A percentile compares a stretch with the other conserved stretches of the same genome.
Conservation (phyloP, 345 rosid genomes). For the Rhodamnia argentea region DNA sequence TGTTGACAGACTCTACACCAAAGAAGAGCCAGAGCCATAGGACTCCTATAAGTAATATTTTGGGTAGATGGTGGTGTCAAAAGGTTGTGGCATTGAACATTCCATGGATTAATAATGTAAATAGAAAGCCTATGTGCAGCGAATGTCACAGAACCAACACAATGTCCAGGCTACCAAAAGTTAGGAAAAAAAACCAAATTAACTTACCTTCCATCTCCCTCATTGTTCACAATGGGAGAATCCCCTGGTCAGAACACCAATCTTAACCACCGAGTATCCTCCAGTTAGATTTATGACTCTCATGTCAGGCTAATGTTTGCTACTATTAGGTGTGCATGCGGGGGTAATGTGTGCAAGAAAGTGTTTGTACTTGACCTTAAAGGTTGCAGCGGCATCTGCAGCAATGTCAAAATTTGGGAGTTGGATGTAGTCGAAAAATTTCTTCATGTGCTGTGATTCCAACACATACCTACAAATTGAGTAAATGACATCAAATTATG, state of each 20-base stretch:
- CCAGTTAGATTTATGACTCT: not conserved
- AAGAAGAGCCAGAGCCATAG: not conserved
- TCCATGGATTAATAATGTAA: not conserved
- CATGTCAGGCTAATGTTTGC: not conserved
- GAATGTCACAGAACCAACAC: not conserved
- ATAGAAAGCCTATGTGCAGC: not conserved
- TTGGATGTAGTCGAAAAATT: constrained; percentile 21
- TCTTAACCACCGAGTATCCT: not conserved
- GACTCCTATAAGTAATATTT: not conserved
- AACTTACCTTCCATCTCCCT: not conserved
- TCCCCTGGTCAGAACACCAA: not conserved
- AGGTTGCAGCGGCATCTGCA: constrained; percentile 22
- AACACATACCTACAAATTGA: constrained; percentile 11
- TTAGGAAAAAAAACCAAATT: not conserved
- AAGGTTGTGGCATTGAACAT: not conserved
- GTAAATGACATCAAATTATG: not conserved
- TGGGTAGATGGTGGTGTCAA: not conserved
- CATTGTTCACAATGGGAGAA: not conserved
- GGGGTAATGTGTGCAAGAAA: not conserved
- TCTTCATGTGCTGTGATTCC: constrained; percentile 19
- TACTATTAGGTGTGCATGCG: not conserved
- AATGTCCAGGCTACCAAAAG: not conserved
- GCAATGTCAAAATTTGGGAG: constrained; percentile 21
- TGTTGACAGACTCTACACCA: not conserved
- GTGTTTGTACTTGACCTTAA: constrained; percentile 6